Evolutionary conservation across 306 rosid species (phyloP).

Genomic region (Casuarina cunninghamiana): DNA sequence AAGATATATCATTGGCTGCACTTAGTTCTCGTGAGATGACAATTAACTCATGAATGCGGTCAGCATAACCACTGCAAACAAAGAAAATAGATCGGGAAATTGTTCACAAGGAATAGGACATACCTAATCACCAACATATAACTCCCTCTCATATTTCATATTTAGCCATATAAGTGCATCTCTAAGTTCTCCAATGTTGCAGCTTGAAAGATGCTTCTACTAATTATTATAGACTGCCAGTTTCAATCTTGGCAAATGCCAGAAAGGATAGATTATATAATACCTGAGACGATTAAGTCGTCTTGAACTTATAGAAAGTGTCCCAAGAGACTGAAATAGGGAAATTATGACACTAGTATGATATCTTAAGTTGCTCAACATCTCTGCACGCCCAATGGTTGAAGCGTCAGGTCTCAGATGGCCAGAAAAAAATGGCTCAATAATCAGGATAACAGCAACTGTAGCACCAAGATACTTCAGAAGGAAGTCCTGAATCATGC

Average conservation of each 20-base stretch:
- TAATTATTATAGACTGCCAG: background rate
- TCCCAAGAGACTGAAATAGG: slow-evolving; percentile 89
- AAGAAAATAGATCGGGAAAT: slow-evolving; percentile 24
- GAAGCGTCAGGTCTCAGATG: slow-evolving; percentile 88
- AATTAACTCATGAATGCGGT: slow-evolving; percentile 86
- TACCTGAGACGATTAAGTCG: slow-evolving; percentile 95
- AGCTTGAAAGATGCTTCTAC: background rate
- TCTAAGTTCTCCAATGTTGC: background rate
- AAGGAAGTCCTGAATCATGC: slow-evolving; percentile 96
- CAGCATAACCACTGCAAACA: slow-evolving; percentile 86
- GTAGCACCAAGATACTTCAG: slow-evolving; percentile 98
- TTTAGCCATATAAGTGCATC: background rate
- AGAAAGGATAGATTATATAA: slow-evolving; percentile 24
- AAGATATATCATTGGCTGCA: slow-evolving; percentile 52
- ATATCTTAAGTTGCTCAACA: slow-evolving; percentile 98
- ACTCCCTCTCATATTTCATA: background rate
- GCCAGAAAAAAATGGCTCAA: slow-evolving; percentile 98
- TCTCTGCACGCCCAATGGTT: slow-evolving; percentile 98
- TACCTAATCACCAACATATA: slow-evolving; percentile 18
- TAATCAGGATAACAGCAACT: slow-evolving; percentile 88
- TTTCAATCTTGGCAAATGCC: background rate
- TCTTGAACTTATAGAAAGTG: slow-evolving; percentile 92
- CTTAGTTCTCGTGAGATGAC: slow-evolving; percentile 81
- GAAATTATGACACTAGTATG: slow-evolving; percentile 97
- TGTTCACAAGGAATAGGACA: slow-evolving; percentile 11